These are phyloP conservation scores for Aspergillus steynii DNA, from an alignment of 495 filamentous ascomycete species.

Conservation along the genomic window DNA sequence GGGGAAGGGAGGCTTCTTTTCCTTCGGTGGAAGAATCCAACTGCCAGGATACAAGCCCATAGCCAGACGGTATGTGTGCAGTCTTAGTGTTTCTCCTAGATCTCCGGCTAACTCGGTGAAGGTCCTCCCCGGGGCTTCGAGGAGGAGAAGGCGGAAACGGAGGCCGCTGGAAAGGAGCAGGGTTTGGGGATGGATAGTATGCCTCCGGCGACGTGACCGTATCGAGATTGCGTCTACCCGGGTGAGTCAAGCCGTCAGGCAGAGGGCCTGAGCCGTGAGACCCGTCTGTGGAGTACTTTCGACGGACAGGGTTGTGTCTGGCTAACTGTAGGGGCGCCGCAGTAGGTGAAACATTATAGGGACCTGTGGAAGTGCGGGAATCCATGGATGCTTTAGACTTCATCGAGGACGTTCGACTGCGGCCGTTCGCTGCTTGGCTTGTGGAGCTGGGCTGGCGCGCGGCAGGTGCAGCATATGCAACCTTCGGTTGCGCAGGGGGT, in stretches of 20 bases:
- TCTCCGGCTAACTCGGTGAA: constrained; percentile 27
- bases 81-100: constrained; percentile 28
- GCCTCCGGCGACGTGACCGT: constrained; percentile 25
- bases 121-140: constrained; percentile 38
- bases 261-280: constrained; percentile 16
- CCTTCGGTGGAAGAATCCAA: constrained; percentile 46
- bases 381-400: constrained; percentile 27
- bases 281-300: constrained; percentile 24
- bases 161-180: constrained; percentile 22
- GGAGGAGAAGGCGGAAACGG: constrained; percentile 40
- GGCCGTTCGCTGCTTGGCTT: constrained; percentile 16
- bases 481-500: constrained; percentile 10
- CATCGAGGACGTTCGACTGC: constrained; percentile 24
- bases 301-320: constrained; percentile 20
- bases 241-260: constrained; percentile 16
- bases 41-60: constrained; percentile 65
- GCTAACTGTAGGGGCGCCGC: constrained; percentile 29
- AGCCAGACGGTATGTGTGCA: constrained; percentile 51
- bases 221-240: constrained; percentile 21
- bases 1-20: constrained; percentile 48
- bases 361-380: constrained; percentile 21
- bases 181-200: constrained; percentile 30
- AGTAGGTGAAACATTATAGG: constrained; percentile 26
- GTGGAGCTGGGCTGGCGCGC: constrained; percentile 15
- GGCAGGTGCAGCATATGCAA: constrained; percentile 6